Evolutionary conservation across 257 asterid genomes (phyloP), one percentile per base, ranked within the genome.

Genomic region (Apocynum venetum): DNA sequence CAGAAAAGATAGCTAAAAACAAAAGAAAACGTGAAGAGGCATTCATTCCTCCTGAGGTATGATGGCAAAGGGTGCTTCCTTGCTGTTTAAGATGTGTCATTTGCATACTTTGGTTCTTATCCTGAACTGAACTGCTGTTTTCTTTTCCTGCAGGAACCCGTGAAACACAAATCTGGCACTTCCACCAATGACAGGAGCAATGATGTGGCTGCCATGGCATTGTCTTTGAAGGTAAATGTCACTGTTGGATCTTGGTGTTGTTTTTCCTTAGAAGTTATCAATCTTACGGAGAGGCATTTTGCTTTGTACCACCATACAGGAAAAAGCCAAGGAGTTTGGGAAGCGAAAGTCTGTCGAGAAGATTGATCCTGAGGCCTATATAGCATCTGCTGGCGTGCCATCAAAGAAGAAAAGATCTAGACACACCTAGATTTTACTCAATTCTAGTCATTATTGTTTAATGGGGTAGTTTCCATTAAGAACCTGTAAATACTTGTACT

Each of bases 1-100:
- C 90, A 8, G 91, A 85, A 49, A 95, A 88, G 88, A 82, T 83
- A 38, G 90, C 92, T 70, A 92, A 89, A 87, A 92, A 86, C 82
- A 93, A 86, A 88, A 90, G 76, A 86, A 93, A 81, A 81, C 89
- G 97, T 46, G 98, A 95, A 15, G 94, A 80, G 78, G 91, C 97
- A 72, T 95, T 86, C 84, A 78, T 92, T 84, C 98, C 96, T 78
- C 98, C 97, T 6, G 90, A 90, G 97, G 98, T 93, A 83, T 10
- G 89, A 60, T 72, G 72, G 79, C 72, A 14, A 36, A 15, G 31
- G 31, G 31, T 38, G 43, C 41, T 48, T 44, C 17, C 70, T 63
- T 47, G 74, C 57, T 65, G 20, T 77, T n/a, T 47, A 6, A 38
- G 17, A 80, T 59, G 43, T 47, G 57, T 56, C 20, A 2, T 60